Conservation (phyloP, 495 filamentous ascomycete genomes). For the Thozetella sp. region DNA sequence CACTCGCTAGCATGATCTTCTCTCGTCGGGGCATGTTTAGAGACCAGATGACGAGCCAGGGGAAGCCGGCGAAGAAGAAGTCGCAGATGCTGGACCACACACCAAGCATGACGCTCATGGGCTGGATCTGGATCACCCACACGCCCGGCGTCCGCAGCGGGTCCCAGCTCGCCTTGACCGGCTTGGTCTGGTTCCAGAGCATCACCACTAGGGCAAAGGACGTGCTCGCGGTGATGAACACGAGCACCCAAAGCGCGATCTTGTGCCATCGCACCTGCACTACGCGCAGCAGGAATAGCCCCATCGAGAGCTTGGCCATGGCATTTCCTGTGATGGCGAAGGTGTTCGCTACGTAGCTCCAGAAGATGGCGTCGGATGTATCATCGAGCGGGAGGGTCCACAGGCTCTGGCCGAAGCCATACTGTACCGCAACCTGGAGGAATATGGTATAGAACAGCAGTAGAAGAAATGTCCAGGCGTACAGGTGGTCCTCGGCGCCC, state of each 20-base stretch:
- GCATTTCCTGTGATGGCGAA: slow-evolving; percentile 39
- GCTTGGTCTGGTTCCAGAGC: slow-evolving; percentile 40
- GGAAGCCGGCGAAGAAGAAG: slow-evolving; percentile 45
- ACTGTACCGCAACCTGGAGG: slow-evolving; percentile 33
- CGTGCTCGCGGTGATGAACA: slow-evolving; percentile 27
- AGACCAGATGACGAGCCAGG: slow-evolving; percentile 42
- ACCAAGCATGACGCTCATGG: slow-evolving; percentile 36
- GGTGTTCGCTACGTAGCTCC: slow-evolving; percentile 38
- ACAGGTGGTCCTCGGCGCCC: slow-evolving; percentile 37
- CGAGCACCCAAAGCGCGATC: slow-evolving; percentile 32
- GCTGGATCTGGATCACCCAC: slow-evolving; percentile 38
- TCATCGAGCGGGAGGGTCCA: slow-evolving; percentile 29
- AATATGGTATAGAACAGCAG: slow-evolving; percentile 31
- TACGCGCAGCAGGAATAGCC: slow-evolving; percentile 38
- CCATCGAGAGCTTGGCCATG: slow-evolving; percentile 41
- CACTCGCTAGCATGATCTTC: slow-evolving; percentile 37
- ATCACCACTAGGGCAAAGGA: slow-evolving; percentile 28
- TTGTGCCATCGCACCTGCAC: slow-evolving; percentile 34
- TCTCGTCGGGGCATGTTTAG: slow-evolving; percentile 40
- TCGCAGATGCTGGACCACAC: slow-evolving; percentile 42
- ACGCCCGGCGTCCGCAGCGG: slow-evolving; percentile 30
- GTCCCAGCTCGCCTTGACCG: slow-evolving; percentile 35
- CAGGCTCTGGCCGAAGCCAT: slow-evolving; percentile 32
- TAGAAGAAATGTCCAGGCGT: slow-evolving; percentile 29
- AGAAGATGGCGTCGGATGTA: slow-evolving; percentile 33